Evolutionary conservation across 2,329 filamentous ascomycete genomes (phyloP).

Genomic region (Basipetospora chlamydospora): DNA sequence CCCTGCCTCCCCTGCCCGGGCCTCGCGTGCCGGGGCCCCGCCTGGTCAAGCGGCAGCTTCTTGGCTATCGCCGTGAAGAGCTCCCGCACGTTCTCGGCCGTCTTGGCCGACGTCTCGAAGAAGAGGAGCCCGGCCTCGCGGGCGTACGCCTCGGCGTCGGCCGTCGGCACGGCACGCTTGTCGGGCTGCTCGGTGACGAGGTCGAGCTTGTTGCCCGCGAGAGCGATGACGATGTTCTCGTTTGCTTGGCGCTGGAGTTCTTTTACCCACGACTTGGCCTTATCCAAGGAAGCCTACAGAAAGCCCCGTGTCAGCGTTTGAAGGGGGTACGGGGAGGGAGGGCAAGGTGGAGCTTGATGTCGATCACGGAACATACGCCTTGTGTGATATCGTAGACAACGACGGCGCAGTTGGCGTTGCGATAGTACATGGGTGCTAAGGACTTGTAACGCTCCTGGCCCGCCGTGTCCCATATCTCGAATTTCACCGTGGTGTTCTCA

Average conservation of each 20-base stretch:
- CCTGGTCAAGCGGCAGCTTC: conserved; percentile 93
- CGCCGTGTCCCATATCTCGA: conserved; percentile 98
- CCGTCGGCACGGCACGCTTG: conserved; percentile 79
- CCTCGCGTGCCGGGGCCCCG: conserved; percentile 74
- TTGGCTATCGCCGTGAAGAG: conserved; percentile 96
- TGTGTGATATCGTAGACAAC: conserved; percentile 99
- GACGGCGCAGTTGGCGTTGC: conserved; percentile 97
- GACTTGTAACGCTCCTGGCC: conserved; percentile 99
- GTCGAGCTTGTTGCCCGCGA: conserved; percentile 96
- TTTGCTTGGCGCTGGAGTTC: conserved; percentile 97
- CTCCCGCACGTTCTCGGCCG: conserved; percentile 86
- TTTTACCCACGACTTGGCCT: conserved; percentile 98
- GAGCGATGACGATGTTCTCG: conserved; percentile 97
- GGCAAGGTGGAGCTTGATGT: no score
- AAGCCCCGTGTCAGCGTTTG: no score
- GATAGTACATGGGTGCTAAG: conserved; percentile 97
- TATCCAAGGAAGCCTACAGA: conserved; percentile 78
- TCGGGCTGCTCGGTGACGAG: conserved; percentile 87
- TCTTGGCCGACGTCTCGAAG: conserved; percentile 98
- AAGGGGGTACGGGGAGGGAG: background rate
- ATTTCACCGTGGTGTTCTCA: conserved; percentile 97
- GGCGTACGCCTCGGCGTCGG: conserved; percentile 90
- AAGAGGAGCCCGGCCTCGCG: conserved; percentile 87
- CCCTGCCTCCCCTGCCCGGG: conserved; percentile 41
- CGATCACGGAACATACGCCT: conserved; percentile 57